Evolutionary conservation across 441 rosid species (phyloP), one percentile per base, ranked within the genome.

Genomic region (Eutrema salsugineum): DNA sequence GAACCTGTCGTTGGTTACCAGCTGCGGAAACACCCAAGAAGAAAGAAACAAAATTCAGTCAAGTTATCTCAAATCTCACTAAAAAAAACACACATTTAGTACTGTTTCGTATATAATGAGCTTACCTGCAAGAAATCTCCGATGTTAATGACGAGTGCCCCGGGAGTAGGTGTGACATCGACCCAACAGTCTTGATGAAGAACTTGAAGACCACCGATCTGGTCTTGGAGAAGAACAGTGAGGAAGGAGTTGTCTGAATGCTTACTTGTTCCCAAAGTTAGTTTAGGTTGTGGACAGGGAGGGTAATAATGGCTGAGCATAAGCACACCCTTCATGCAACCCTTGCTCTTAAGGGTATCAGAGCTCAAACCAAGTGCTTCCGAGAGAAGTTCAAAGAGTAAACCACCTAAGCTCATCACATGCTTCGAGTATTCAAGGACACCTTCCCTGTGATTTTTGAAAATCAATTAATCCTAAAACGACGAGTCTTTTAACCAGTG

Each of bases 61-160:
- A 43, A 24, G 24, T 8, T 28, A 42, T 55, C n/a, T 33, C 42
- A 14, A 6, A 42, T 14, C 44, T 28, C 38, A 24, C 33, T 7
- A 0, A 24, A 51, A 27, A n/a, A n/a, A n/a, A n/a, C n/a, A 6
- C 9, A 50, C 22, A 10, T 24, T 50, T 5, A 24, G 32, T 24
- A 22, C 24, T 22, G 32, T 24, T 22, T 24, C 10, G 11, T 51
- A 12, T 24, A 51, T 8, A n/a, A 6, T 35, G 28, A 33, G 50
- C 15, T 1, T 50, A 74, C 91, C 84, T 87, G 83, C 42, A 87
- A 66, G 7, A 78, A 48, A 22, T 87, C 86, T 19, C 91, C 91
- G 6, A 84, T 15, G 9, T 84, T 82, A 70, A 87, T 73, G 60
- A 87, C 80, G 16, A 87, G 72, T 32, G 87, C 87, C 8, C 79